phyloP scores from a whole-genome alignment of 2,329 filamentous ascomycete species.

The Zymoseptoria passerinii region DNA sequence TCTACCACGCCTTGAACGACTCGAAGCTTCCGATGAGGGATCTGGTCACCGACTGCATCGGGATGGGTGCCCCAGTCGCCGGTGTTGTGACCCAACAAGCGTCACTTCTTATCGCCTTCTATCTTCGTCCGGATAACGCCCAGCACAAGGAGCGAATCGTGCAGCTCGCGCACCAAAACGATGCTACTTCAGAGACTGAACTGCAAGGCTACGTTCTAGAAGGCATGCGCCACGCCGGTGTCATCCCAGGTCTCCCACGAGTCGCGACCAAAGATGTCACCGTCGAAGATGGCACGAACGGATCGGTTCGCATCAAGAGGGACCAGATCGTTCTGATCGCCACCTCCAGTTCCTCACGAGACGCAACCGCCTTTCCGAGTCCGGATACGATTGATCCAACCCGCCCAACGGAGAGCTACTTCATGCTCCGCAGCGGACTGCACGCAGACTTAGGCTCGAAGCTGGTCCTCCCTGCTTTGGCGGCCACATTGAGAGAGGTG shows the following conservation, averaged over 20 bases:
- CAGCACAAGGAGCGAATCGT: conserved; percentile 45
- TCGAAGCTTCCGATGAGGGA: conserved; percentile 42
- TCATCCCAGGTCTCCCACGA: conserved; percentile 46
- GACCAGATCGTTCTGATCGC: conserved; percentile 38
- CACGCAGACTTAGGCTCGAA: conserved; percentile 36
- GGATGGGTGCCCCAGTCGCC: conserved; percentile 43
- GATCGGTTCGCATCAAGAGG: conserved; percentile 39
- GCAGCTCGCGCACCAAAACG: conserved; percentile 40
- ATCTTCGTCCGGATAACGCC: conserved; percentile 43
- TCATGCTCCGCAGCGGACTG: conserved; percentile 34
- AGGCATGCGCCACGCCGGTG: conserved; percentile 47
- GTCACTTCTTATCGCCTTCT: conserved; percentile 46
- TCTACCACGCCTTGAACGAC: conserved; percentile 43
- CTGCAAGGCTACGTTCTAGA: conserved; percentile 48
- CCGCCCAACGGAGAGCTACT: conserved; percentile 30
- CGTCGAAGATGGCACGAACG: conserved; percentile 40
- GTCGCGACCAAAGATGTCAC: conserved; percentile 38
- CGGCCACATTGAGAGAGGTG: conserved; percentile 37
- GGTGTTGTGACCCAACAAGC: conserved; percentile 47
- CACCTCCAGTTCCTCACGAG: conserved; percentile 38
- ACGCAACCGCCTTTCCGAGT: conserved; percentile 34
- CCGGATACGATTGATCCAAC: conserved; percentile 38
- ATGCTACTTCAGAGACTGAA: conserved; percentile 37
- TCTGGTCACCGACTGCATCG: conserved; percentile 44
- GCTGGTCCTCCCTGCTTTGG: conserved; percentile 33